phyloP scores from a whole-genome alignment of 1,139 yeast species.

The Hemisphaericaspora xylofermentans region DNA sequence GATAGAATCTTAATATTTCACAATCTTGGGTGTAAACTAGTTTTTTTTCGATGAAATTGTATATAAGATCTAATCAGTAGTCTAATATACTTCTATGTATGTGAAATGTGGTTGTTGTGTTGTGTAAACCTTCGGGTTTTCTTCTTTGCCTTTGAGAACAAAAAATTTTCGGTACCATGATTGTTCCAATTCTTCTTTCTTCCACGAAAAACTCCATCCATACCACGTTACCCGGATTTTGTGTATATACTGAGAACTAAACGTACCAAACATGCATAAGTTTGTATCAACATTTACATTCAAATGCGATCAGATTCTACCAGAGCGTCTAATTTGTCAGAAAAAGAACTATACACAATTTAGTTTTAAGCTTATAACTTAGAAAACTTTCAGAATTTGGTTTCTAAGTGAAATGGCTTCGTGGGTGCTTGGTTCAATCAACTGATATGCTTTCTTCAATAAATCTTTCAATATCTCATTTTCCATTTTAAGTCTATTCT shows the following conservation, averaged over 20 bases:
- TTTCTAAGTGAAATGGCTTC: constrained; percentile 5
- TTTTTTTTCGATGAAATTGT: not conserved
- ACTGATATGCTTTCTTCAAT: constrained; percentile 25
- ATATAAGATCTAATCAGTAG: constrained; percentile 35
- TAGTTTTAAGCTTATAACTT: not conserved
- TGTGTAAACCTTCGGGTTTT: not conserved
- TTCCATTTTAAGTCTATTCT: constrained; percentile 18
- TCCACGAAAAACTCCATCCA: not conserved
- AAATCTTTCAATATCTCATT: constrained; percentile 27
- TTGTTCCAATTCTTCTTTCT: no score
- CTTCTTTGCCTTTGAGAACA: not conserved
- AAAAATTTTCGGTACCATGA: not conserved
- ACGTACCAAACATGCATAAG: not conserved
- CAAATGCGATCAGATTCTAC: not conserved
- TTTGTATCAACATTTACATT: not conserved
- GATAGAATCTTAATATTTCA: not conserved
- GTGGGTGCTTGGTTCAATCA: constrained; percentile 19
- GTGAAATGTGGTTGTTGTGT: not conserved
- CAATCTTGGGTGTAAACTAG: not conserved
- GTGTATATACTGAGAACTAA: no score
- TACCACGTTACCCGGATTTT: not conserved
- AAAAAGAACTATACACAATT: not conserved
- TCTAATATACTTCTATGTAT: constrained; percentile 16
- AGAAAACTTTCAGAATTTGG: constrained; percentile 1
- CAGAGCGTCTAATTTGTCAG: not conserved